Evolutionary conservation across 805 yeast genomes (phyloP), one percentile per base, ranked within the genome.

Genomic region (Nakazawaea pomicola): DNA sequence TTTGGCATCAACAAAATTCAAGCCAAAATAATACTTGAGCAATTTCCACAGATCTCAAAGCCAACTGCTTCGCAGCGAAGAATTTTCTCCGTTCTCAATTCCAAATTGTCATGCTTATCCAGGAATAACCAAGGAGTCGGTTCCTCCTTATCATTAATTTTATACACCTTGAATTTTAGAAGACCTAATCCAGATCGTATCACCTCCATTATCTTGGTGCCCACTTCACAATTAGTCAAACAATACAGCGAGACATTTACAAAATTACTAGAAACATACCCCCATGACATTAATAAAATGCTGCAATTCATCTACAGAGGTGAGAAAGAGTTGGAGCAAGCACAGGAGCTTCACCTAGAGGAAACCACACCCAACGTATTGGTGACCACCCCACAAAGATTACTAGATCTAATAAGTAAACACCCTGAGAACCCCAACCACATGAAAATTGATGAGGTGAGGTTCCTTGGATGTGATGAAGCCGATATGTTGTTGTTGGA

Each of bases 351-450:
- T n/a, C n/a, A n/a, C n/a, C n/a, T n/a, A n/a, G n/a, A n/a, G n/a
- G n/a, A n/a, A n/a, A n/a, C n/a, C n/a, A n/a, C 49, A 5, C 67
- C 67, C 2, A 62, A 59, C 39, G 44, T 62, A 9, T 29, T 64
- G 15, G 58, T 64, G 2, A 17, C 61, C 1, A 64, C 68, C 0
- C 67, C 68, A 3, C 64, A 56, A 17, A 51, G 67, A 45, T 38
- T 64, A n/a, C 39, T 62, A 11, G 68, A 62, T 45, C 24, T 62
- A 21, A 44, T 63, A 16, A 53, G 65, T 10, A 50, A 58, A 4
- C 62, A 64, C 29, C 56, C 52, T 56, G 60, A 55, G 25, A 55
- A 46, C 36, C 46, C 48, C 6, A 32, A 44, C 27, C 23, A 10
- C 11, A 30, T 60, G 9, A 56, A 54, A 27, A 49, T 63, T 9